phyloP scores from a whole-genome alignment of 163 green algal genomes.

The Scenedesmus sp. region DNA sequence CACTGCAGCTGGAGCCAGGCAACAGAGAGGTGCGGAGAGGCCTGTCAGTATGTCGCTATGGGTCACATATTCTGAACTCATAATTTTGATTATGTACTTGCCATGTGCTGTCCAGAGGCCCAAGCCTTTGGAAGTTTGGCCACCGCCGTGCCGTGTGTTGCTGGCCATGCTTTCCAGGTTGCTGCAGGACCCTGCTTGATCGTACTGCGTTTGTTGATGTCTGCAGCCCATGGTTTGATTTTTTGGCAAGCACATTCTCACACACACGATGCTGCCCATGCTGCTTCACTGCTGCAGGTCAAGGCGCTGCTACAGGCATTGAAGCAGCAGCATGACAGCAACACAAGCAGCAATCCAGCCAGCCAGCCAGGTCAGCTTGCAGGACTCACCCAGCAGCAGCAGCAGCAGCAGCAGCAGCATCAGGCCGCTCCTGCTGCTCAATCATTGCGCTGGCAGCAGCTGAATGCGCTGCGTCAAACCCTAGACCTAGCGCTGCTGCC shows the following conservation, averaged over 20 bases:
- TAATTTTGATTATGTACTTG: background rate
- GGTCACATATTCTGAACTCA: too few species aligned
- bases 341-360: slow-evolving; percentile 1
- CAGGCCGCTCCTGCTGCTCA: background rate
- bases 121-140: too few species aligned
- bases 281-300: background rate
- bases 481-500: slow-evolving; percentile 22
- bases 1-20: slow-evolving; percentile 24
- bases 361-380: background rate
- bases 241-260: too few species aligned
- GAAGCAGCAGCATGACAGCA: background rate
- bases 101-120: background rate
- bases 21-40: background rate
- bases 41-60: background rate
- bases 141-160: too few species aligned
- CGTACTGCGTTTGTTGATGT: background rate
- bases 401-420: slow-evolving; percentile 27
- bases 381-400: background rate
- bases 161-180: too few species aligned
- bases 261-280: background rate
- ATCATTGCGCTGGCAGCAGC: background rate
- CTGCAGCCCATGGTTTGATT: background rate
- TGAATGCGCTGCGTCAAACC: background rate
- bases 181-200: too few species aligned
- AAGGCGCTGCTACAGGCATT: background rate